A percentile compares a stretch with the other conserved stretches of the same genome.
These are phyloP conservation scores for Aspergillus transmontanensis DNA, from an alignment of 2,329 filamentous ascomycete genomes.

Conservation along the genomic window DNA sequence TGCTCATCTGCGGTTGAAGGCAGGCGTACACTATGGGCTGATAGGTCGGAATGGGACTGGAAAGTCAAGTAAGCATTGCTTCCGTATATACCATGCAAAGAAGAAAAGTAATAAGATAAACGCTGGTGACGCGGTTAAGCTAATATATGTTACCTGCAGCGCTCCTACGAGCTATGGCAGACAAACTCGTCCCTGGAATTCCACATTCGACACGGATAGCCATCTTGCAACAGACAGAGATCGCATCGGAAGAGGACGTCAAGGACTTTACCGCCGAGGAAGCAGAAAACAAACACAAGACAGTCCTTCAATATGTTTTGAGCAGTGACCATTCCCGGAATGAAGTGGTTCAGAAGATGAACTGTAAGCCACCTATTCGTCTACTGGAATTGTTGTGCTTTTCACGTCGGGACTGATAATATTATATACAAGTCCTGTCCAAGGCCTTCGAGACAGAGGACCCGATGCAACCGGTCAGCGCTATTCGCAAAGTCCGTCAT, in stretches of 20 bases:
- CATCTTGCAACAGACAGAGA: constrained; percentile 69
- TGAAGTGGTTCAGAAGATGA: constrained; percentile 62
- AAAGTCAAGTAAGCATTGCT: constrained; percentile 66
- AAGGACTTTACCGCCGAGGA: constrained; percentile 15
- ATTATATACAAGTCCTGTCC: constrained; percentile 51
- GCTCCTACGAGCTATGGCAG: constrained; percentile 72
- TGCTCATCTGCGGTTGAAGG: constrained; percentile 71
- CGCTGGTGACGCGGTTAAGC: neutral
- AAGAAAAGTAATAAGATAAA: neutral
- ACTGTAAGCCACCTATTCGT: constrained; percentile 46
- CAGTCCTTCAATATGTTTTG: constrained; percentile 70
- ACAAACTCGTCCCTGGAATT: constrained; percentile 77
- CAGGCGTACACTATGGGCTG: constrained; percentile 74
- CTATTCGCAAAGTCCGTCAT: constrained; percentile 64
- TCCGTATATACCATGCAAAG: too few relatives aligned
- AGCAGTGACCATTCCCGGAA: constrained; percentile 53
- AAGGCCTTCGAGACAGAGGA: constrained; percentile 62
- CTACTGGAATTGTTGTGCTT: neutral
- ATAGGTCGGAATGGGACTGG: constrained; percentile 80
- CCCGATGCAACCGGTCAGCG: constrained; percentile 59
- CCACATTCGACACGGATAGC: constrained; percentile 66
- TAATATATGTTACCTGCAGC: constrained; percentile 47
- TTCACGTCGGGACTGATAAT: neutral
- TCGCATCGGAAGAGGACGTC: constrained; percentile 33
- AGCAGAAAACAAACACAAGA: constrained; percentile 33